A percentile compares a stretch with the other conserved stretches of the same genome.
phyloP scores from a whole-genome alignment of 495 filamentous ascomycete species.

The Chaetomium cochliodes region DNA sequence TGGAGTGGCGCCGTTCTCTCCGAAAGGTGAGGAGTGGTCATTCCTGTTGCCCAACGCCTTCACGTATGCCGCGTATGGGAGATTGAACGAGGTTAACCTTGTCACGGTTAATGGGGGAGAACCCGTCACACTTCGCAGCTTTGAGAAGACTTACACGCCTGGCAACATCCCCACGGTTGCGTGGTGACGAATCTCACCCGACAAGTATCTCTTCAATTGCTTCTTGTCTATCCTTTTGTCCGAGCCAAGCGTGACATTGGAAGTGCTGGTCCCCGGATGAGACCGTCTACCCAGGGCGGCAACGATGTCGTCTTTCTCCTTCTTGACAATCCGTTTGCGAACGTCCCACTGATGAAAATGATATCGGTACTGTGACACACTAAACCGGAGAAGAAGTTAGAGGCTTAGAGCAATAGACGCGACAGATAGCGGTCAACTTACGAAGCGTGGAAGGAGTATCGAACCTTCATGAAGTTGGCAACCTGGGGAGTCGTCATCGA shows the following conservation, averaged over 20 bases:
- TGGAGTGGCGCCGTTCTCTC: constrained; percentile 15
- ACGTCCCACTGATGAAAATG: constrained; percentile 46
- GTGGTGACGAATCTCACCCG: constrained; percentile 26
- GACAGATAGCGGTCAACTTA: constrained; percentile 33
- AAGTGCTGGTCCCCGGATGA: constrained; percentile 19
- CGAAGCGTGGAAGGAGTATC: constrained; percentile 40
- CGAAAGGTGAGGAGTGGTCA: constrained; percentile 17
- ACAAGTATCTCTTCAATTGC: constrained; percentile 40
- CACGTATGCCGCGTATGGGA: constrained; percentile 29
- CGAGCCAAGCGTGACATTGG: constrained; percentile 30
- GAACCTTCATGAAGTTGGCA: constrained; percentile 33
- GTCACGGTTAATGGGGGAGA: background rate
- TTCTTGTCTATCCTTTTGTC: constrained; percentile 34
- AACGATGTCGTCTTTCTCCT: constrained; percentile 29
- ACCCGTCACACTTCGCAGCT: too few species aligned
- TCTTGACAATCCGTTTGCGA: constrained; percentile 34
- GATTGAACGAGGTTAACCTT: constrained; percentile 26
- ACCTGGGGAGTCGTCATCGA: constrained; percentile 25
- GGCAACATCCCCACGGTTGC: constrained; percentile 14
- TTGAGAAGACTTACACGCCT: constrained; percentile 27
- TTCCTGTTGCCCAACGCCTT: background rate
- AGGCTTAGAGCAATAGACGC: constrained; percentile 14
- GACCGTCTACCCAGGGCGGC: background rate
- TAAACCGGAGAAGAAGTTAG: constrained; percentile 16
- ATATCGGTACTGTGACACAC: constrained; percentile 43